phyloP scores from a whole-genome alignment of 768 basidiomycete genomes.

The Xanthoconium purpureum region DNA sequence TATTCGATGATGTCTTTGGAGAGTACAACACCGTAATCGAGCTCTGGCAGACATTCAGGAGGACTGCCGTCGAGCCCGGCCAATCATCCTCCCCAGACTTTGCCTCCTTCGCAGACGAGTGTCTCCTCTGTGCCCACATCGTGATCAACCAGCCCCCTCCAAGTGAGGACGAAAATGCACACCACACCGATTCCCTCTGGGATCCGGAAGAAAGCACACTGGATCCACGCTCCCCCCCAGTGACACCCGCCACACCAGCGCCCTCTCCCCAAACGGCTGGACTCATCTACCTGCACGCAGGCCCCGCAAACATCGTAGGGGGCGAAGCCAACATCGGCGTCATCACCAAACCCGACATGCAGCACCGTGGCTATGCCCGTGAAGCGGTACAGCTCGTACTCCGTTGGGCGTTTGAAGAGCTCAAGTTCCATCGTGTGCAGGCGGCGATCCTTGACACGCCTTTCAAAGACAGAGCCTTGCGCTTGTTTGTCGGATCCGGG shows the following conservation, averaged over 20 bases:
- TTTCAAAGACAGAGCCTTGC: slow-evolving; percentile 41
- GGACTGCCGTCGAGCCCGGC: slow-evolving; percentile 25
- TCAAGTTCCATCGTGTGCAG: slow-evolving; percentile 35
- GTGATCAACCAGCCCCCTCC: neutral
- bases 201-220: neutral
- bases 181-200: neutral
- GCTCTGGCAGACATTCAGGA: slow-evolving; percentile 25
- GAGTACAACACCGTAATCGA: neutral
- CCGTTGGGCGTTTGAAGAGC: slow-evolving; percentile 41
- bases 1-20: neutral
- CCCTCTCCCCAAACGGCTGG: slow-evolving; percentile 4
- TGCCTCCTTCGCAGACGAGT: slow-evolving; percentile 27
- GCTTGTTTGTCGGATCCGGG: slow-evolving; percentile 47
- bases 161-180: neutral
- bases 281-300: slow-evolving; percentile 27
- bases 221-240: neutral
- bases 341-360: slow-evolving; percentile 38
- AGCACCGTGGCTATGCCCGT: slow-evolving; percentile 43
- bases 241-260: fast-evolving
- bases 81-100: slow-evolving; percentile 25
- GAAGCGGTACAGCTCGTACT: slow-evolving; percentile 46
- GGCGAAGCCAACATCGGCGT: slow-evolving; percentile 60
- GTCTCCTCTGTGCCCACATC: slow-evolving; percentile 28
- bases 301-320: slow-evolving; percentile 16
- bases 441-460: slow-evolving; percentile 45